Conservation (phyloP, 345 rosid genomes). For the Balakata baccata region DNA sequence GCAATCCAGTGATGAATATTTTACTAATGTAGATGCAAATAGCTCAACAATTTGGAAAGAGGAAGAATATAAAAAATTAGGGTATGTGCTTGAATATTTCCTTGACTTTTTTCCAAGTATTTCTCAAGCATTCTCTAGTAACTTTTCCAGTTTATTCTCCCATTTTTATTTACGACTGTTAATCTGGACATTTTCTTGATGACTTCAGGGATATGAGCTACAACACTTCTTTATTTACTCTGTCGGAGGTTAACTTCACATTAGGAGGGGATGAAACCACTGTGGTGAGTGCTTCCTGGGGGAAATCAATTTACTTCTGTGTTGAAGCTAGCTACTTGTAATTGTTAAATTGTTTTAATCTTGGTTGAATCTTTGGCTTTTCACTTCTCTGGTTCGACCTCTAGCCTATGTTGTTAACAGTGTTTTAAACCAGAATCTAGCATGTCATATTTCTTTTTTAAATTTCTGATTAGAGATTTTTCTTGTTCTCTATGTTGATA, state of each 20-base stretch:
- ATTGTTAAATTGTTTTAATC: background rate
- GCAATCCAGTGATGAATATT: constrained; percentile 8
- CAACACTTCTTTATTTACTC: constrained; percentile 47
- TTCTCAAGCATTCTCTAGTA: constrained; percentile 7
- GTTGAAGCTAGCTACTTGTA: background rate
- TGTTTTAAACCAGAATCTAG: background rate
- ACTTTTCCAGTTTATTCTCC: background rate
- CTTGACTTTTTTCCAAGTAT: background rate
- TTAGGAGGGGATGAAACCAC: constrained; percentile 62
- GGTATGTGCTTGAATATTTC: constrained; percentile 31
- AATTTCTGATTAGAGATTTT: background rate
- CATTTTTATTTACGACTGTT: constrained; percentile 12
- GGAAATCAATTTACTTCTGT: constrained; percentile 4
- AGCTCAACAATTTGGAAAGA: constrained; percentile 37
- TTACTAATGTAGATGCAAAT: constrained; percentile 44
- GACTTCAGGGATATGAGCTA: constrained; percentile 51
- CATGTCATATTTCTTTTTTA: background rate
- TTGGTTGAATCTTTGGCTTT: background rate
- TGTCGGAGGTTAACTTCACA: constrained; percentile 61
- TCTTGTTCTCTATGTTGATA: constrained; percentile 1
- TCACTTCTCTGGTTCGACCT: background rate
- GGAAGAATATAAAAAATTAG: constrained; percentile 36
- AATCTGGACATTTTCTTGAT: constrained; percentile 23
- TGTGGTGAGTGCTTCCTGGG: constrained; percentile 49
- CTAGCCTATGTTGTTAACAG: background rate